phyloP scores from a whole-genome alignment of 345 rosid species.

The Angophora floribunda region DNA sequence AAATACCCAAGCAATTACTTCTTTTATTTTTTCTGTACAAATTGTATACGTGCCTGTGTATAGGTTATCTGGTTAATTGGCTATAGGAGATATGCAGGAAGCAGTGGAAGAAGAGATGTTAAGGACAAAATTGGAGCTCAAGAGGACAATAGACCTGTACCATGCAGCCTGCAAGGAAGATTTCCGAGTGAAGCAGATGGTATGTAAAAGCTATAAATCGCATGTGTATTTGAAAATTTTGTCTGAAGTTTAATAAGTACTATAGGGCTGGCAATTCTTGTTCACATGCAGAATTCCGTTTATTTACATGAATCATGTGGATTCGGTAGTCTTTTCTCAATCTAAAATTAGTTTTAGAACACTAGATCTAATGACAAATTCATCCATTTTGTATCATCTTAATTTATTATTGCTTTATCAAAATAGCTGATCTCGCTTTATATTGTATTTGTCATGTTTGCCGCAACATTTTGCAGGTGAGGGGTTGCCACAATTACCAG shows the following conservation, averaged over 20 bases:
- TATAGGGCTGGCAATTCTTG: neutral
- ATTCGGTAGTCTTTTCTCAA: neutral
- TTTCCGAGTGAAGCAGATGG: slow-evolving; percentile 44
- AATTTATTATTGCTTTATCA: neutral
- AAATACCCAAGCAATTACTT: neutral
- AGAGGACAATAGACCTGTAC: slow-evolving; percentile 53
- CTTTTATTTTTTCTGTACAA: neutral
- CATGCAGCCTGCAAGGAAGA: slow-evolving; percentile 59
- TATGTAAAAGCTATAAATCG: neutral
- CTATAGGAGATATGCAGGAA: slow-evolving; percentile 7
- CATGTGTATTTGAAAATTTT: neutral
- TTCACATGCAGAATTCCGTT: neutral
- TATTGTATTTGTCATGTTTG: neutral
- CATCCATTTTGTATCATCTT: neutral
- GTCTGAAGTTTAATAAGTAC: neutral
- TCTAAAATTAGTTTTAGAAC: neutral
- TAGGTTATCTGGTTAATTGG: neutral
- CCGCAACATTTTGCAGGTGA: slow-evolving; percentile 6
- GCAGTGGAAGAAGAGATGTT: slow-evolving; percentile 23
- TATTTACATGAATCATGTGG: neutral
- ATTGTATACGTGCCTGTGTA: neutral
- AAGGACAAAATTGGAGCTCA: slow-evolving; percentile 37
- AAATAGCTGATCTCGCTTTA: neutral
- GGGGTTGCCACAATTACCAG: slow-evolving; percentile 43
- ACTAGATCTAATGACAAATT: neutral